Percentiles rank a stretch among this genome's conserved stretches.
Evolutionary conservation across 2,329 filamentous ascomycete species (phyloP).

Genomic region (Xylariaceae sp.): DNA sequence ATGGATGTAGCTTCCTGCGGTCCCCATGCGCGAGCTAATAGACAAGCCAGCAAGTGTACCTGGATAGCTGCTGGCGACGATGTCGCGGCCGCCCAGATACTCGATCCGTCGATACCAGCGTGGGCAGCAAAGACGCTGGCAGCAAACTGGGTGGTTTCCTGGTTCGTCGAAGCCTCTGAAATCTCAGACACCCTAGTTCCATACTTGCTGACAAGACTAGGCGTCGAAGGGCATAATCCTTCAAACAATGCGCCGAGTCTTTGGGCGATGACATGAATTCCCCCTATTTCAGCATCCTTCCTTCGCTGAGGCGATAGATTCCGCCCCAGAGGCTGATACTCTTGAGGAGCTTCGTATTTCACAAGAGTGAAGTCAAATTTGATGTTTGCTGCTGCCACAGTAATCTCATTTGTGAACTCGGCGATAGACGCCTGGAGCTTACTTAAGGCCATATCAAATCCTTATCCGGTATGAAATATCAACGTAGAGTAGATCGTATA

Average conservation of each 20-base stretch:
- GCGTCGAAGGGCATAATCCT: constrained; percentile 39
- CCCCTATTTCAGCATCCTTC: constrained; percentile 46
- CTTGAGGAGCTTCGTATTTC: constrained; percentile 47
- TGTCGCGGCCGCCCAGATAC: constrained; percentile 16
- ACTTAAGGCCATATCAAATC: too few species aligned
- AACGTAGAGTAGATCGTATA: too few species aligned
- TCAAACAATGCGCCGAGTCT: constrained; percentile 49
- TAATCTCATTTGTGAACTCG: constrained; percentile 12
- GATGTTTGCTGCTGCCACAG: constrained; percentile 29
- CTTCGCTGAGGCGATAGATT: constrained; percentile 40
- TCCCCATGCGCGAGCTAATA: neutral
- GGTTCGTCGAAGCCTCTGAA: neutral
- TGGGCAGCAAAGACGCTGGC: neutral
- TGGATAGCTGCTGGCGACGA: neutral
- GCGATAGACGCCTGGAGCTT: neutral
- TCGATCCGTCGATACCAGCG: constrained; percentile 6
- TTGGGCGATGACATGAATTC: constrained; percentile 45
- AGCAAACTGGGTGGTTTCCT: neutral
- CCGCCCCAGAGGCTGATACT: constrained; percentile 42
- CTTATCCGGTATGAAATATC: too few species aligned
- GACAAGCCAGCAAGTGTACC: constrained; percentile 8
- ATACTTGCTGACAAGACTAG: constrained; percentile 40
- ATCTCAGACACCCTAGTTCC: constrained; percentile 17
- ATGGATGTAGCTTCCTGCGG: neutral
- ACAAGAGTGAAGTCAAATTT: constrained; percentile 52